Conservation (phyloP, 31 red algal genomes). For the Odonthalia washingtoniensis region DNA sequence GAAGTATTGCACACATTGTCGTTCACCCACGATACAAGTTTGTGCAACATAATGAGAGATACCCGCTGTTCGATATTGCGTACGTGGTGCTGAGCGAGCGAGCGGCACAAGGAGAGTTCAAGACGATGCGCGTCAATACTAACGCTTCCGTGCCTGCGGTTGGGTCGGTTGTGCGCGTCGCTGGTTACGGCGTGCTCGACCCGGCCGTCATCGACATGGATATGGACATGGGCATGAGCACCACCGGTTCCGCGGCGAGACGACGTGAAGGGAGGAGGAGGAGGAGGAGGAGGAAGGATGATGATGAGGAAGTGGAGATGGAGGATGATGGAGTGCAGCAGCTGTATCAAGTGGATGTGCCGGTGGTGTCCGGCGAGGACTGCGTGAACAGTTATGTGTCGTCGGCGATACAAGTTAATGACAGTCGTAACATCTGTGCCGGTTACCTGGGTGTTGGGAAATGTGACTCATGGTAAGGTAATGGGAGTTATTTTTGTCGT, state of each 20-base stretch:
- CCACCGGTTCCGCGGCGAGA: not conserved
- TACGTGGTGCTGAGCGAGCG: not conserved
- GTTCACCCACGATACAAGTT: not conserved
- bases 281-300: too few species aligned
- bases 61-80: not conserved
- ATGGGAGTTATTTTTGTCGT: not conserved
- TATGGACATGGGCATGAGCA: too few species aligned
- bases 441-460: conserved; percentile 22
- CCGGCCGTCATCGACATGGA: too few species aligned
- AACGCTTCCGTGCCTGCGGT: conserved; percentile 13
- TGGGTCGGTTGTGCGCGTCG: conserved; percentile 43
- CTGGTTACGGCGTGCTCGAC: conserved; percentile 42
- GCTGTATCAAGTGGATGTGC: conserved; percentile 39
- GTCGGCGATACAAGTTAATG: not conserved
- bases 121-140: conserved; percentile 8
- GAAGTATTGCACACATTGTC: not conserved
- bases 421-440: conserved; percentile 24
- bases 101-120: not conserved
- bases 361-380: not conserved
- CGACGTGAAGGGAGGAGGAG: too few species aligned
- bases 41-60: not conserved
- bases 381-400: conserved; percentile 17
- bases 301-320: not conserved
- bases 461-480: conserved; percentile 23
- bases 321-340: not conserved